Percentiles rank a stretch among this genome's conserved stretches.
Evolutionary conservation across 306 rosid species (phyloP).

Genomic region (cucumber (Cucumis sativus)): DNA sequence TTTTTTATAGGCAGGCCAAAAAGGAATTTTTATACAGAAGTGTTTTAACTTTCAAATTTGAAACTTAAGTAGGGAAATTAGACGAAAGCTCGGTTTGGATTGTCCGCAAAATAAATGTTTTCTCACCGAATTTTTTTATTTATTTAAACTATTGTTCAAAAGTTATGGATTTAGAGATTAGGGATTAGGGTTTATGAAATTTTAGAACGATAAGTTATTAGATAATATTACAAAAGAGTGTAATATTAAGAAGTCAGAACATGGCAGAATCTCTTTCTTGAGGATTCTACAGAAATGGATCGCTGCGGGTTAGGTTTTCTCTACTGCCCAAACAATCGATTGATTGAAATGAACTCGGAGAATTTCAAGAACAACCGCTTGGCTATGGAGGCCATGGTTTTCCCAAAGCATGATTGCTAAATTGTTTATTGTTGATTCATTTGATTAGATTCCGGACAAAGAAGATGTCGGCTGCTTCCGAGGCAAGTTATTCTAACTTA

Average conservation of each 20-base stretch:
- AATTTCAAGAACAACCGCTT: conserved; percentile 71
- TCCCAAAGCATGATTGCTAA: conserved; percentile 83
- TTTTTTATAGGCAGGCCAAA: not conserved
- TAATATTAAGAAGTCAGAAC: not conserved
- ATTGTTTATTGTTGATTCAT: conserved; percentile 61
- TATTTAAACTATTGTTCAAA: no score
- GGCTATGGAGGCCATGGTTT: conserved; percentile 83
- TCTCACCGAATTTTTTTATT: no score
- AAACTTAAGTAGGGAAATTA: not conserved
- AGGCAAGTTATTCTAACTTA: conserved; percentile 30
- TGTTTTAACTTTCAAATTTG: no score
- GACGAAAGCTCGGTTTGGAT: not conserved
- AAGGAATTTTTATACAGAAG: no score
- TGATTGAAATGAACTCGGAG: conserved; percentile 83
- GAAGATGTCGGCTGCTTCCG: conserved; percentile 81
- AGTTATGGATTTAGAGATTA: no score
- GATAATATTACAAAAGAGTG: no score
- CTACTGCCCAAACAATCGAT: conserved; percentile 36
- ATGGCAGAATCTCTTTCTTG: conserved; percentile 10
- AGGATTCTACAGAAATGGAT: not conserved
- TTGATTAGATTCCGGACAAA: conserved; percentile 78
- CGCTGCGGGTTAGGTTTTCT: not conserved
- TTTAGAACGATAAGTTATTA: no score
- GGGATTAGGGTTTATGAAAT: no score
- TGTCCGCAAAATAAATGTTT: no score